Percentiles rank a stretch among this genome's conserved stretches.
phyloP scores from a whole-genome alignment of 345 rosid genomes.

The Gossypium raimondii region DNA sequence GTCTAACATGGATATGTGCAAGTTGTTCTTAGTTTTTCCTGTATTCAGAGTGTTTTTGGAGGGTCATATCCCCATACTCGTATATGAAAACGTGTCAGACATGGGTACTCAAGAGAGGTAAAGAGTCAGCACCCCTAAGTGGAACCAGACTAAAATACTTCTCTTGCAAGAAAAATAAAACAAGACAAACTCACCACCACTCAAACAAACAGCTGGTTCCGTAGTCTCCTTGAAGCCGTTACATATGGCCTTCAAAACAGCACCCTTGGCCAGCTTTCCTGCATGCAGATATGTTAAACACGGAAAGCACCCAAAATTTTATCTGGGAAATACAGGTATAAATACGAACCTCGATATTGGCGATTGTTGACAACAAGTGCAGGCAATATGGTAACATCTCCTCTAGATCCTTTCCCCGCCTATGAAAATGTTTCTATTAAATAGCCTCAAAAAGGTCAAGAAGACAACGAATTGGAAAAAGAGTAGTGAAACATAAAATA shows the following conservation, averaged over 20 bases:
- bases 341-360: conserved; percentile 79
- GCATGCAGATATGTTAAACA: conserved; percentile 24
- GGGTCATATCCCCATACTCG: background rate
- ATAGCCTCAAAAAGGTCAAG: background rate
- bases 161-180: conserved; percentile 6
- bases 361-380: conserved; percentile 91
- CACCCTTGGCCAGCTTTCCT: conserved; percentile 92
- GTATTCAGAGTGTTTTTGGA: background rate
- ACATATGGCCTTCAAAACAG: conserved; percentile 89
- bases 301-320: conserved; percentile 1
- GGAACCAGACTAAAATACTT: background rate
- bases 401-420: conserved; percentile 98
- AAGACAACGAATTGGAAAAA: background rate
- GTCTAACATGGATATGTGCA: background rate
- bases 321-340: conserved; percentile 10
- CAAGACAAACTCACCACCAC: conserved; percentile 50
- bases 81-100: background rate
- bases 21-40: background rate
- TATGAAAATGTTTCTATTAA: conserved; percentile 29
- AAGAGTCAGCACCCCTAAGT: background rate
- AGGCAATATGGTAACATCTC: conserved; percentile 98
- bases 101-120: background rate
- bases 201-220: conserved; percentile 87
- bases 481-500: background rate
- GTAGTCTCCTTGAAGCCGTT: conserved; percentile 97